These are phyloP conservation scores for Exobasidium rhododendri DNA, from an alignment of 1,284 basidiomycete genomes.

Conservation along the genomic window DNA sequence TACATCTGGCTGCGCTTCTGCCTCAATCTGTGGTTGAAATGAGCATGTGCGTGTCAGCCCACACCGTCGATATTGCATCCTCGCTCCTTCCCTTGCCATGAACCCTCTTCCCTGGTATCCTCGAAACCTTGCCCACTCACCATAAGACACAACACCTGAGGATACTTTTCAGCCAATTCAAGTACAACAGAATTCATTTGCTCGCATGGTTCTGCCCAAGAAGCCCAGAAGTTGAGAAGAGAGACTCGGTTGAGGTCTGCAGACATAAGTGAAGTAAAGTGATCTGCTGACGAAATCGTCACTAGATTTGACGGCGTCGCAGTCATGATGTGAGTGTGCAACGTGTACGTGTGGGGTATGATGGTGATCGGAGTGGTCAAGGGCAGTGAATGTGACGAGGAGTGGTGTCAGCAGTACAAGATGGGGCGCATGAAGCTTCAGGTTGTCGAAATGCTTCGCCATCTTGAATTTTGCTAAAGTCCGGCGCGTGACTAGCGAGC, in stretches of 20 bases:
- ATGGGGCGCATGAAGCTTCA: neutral
- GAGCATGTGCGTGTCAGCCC: slow-evolving; percentile 9
- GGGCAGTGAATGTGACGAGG: neutral
- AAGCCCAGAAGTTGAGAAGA: slow-evolving; percentile 54
- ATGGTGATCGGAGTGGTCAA: too few relatives aligned
- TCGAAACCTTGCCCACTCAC: too few relatives aligned
- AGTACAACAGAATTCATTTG: slow-evolving; percentile 51
- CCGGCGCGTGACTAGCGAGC: too few relatives aligned
- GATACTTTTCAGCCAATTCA: slow-evolving; percentile 68
- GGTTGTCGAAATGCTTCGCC: neutral
- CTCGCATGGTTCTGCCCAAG: slow-evolving; percentile 54
- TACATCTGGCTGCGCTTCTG: slow-evolving; percentile 81
- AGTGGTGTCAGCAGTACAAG: neutral
- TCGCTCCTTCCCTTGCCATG: neutral
- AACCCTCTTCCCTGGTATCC: too few relatives aligned
- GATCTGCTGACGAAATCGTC: slow-evolving; percentile 50
- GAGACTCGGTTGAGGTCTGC: slow-evolving; percentile 47
- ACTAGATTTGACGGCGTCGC: slow-evolving; percentile 26
- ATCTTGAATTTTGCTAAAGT: too few relatives aligned
- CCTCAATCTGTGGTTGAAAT: slow-evolving; percentile 69
- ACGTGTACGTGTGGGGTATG: too few relatives aligned
- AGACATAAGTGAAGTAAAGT: slow-evolving; percentile 45
- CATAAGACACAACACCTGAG: slow-evolving; percentile 69
- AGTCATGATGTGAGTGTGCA: slow-evolving; percentile 5
- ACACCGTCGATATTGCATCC: neutral